A percentile compares a stretch with the other conserved stretches of the same genome.
These are phyloP conservation scores for Arthromyces matolae DNA, from an alignment of 768 basidiomycete species.

Conservation along the genomic window DNA sequence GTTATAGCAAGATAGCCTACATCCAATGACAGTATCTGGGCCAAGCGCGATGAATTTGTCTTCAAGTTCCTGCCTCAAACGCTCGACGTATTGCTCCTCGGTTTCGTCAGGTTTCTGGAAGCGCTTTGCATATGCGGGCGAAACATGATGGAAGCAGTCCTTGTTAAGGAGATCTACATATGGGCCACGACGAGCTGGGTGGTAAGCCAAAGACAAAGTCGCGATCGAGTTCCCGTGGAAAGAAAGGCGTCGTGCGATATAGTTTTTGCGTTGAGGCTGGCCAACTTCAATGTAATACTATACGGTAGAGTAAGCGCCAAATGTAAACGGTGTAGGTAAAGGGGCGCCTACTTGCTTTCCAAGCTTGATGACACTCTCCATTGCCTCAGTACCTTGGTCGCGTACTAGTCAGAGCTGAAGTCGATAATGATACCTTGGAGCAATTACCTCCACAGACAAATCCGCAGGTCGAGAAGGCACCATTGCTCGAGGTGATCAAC, in stretches of 20 bases:
- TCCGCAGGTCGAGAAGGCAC: slow-evolving; percentile 68
- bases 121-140: slow-evolving; percentile 83
- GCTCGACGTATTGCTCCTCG: slow-evolving; percentile 75
- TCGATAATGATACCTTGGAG: neutral
- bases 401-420: neutral
- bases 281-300: slow-evolving; percentile 66
- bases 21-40: slow-evolving; percentile 77
- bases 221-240: slow-evolving; percentile 84
- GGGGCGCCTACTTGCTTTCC: slow-evolving; percentile 58
- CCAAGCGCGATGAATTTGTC: slow-evolving; percentile 82
- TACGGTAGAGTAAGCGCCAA: too few species aligned
- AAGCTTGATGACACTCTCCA: slow-evolving; percentile 84
- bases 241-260: slow-evolving; percentile 73
- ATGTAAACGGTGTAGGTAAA: too few species aligned
- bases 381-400: slow-evolving; percentile 74
- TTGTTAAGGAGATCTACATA: slow-evolving; percentile 64
- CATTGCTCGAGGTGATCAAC: slow-evolving; percentile 61
- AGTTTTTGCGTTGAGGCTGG: slow-evolving; percentile 69
- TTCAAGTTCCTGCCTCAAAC: slow-evolving; percentile 78
- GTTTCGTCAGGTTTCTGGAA: slow-evolving; percentile 67
- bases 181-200: slow-evolving; percentile 64
- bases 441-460: slow-evolving; percentile 72
- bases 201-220: slow-evolving; percentile 64
- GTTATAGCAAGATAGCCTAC: slow-evolving; percentile 40
- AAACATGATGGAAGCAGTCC: slow-evolving; percentile 77